These are phyloP conservation scores for Coccomyxa sp. DNA, from an alignment of 139 green algal genomes.

Conservation along the genomic window DNA sequence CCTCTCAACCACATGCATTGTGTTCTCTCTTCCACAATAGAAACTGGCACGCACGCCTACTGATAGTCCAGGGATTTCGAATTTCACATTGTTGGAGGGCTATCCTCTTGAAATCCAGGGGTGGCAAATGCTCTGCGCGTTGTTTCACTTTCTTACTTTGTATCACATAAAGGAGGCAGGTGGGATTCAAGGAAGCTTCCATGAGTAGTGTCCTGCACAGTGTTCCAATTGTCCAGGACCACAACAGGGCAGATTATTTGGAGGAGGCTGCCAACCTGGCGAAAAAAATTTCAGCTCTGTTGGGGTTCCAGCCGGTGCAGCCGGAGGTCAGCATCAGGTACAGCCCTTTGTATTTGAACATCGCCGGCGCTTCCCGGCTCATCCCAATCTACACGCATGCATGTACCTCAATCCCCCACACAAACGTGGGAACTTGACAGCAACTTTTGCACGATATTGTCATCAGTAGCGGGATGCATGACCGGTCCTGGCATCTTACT, in stretches of 20 bases:
- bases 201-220: background rate
- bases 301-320: conserved; percentile 49
- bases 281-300: conserved; percentile 29
- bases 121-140: no score
- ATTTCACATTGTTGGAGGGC: no score
- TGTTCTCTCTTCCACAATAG: background rate
- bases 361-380: conserved; percentile 34
- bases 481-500: background rate
- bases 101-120: no score
- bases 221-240: background rate
- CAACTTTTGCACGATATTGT: background rate
- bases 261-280: background rate
- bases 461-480: background rate
- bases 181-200: background rate
- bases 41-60: background rate
- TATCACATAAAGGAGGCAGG: no score
- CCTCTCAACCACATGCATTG: conserved; percentile 2
- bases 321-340: conserved; percentile 47
- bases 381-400: background rate
- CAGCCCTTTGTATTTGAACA: conserved; percentile 35
- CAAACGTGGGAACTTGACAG: background rate
- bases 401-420: background rate
- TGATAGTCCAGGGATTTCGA: background rate
- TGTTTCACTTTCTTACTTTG: no score
- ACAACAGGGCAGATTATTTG: background rate